phyloP scores from a whole-genome alignment of 1,284 basidiomycete genomes.

The Trametes sp. region DNA sequence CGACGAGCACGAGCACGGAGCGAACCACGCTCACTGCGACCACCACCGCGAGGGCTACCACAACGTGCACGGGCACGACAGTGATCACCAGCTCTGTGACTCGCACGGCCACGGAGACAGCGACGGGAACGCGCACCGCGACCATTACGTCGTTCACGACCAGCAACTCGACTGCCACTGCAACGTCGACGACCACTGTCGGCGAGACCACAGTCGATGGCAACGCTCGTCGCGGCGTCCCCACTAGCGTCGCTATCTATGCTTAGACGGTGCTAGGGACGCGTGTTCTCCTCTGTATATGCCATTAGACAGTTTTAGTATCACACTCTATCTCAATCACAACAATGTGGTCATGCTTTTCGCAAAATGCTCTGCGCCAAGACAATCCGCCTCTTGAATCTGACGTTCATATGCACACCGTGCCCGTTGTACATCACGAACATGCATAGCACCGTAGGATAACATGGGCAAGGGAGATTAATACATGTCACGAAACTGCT shows the following conservation, averaged over 20 bases:
- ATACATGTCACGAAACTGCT: background rate
- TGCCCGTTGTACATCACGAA: too few relatives aligned
- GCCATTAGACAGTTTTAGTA: too few relatives aligned
- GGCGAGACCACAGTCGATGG: background rate
- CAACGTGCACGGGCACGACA: background rate
- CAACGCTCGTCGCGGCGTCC: background rate
- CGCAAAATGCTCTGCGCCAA: too few relatives aligned
- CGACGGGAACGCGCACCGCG: background rate
- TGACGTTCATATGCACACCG: too few relatives aligned
- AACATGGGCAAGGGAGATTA: too few relatives aligned
- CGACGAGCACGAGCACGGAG: background rate
- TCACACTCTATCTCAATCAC: too few relatives aligned
- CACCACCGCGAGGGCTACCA: background rate
- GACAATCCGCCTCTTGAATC: too few relatives aligned
- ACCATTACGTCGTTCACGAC: slow-evolving; percentile 5
- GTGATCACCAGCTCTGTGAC: background rate
- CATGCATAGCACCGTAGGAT: too few relatives aligned
- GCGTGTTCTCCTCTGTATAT: too few relatives aligned
- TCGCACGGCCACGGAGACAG: background rate
- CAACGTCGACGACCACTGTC: background rate
- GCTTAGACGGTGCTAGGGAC: background rate
- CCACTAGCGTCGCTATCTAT: background rate
- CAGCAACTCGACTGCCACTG: background rate
- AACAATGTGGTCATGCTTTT: too few relatives aligned
- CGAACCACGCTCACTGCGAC: background rate